Conservation (phyloP, 768 basidiomycete genomes). For the Amanita polypyramis region DNA sequence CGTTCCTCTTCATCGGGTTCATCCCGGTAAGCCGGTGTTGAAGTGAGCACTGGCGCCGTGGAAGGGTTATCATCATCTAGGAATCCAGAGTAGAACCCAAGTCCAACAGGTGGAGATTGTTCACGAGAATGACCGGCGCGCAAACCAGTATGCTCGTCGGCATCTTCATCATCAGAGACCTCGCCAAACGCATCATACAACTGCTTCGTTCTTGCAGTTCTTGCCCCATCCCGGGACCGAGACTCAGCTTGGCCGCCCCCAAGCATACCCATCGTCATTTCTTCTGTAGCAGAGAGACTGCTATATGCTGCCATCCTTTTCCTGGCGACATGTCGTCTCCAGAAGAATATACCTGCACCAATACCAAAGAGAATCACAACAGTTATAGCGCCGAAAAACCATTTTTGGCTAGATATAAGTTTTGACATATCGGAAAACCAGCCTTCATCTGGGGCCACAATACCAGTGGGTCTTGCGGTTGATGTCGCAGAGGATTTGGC, state of each 20-base stretch:
- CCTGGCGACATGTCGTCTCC: constrained; percentile 45
- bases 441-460: constrained; percentile 64
- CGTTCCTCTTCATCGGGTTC: constrained; percentile 31
- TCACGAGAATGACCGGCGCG: constrained; percentile 14
- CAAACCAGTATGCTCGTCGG: constrained; percentile 62
- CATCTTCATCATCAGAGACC: constrained; percentile 72
- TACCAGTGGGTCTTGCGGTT: constrained; percentile 19
- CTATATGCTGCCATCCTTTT: constrained; percentile 40
- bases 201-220: constrained; percentile 71
- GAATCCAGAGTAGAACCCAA: constrained; percentile 71
- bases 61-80: constrained; percentile 65
- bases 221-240: constrained; percentile 29
- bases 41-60: constrained; percentile 19
- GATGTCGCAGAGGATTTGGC: constrained; percentile 19
- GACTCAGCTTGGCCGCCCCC: constrained; percentile 24
- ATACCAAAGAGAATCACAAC: constrained; percentile 68
- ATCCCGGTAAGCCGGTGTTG: constrained; percentile 37
- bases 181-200: constrained; percentile 96
- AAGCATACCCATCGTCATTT: constrained; percentile 70
- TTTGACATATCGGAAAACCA: constrained; percentile 77
- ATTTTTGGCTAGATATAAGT: constrained; percentile 67
- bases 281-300: constrained; percentile 50
- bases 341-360: constrained; percentile 68
- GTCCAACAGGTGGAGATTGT: constrained; percentile 22
- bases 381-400: constrained; percentile 87